Evolutionary conservation across 2,329 filamentous ascomycete species (phyloP), one percentile per base, ranked within the genome.

Genomic region (Alternaria tenuissima): DNA sequence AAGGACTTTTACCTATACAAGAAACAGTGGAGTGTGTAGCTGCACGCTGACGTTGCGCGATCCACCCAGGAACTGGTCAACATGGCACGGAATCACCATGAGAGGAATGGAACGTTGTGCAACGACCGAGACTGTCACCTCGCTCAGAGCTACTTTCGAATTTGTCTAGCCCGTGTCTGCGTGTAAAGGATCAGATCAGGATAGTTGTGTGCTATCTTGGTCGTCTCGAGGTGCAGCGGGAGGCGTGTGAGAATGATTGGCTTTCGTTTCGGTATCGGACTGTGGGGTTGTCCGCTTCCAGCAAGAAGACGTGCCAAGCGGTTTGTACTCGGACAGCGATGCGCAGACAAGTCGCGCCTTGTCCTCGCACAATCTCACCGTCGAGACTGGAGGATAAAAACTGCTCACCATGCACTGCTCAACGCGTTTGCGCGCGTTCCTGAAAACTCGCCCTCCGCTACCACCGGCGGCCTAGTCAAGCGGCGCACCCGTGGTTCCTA

Each of bases 1-100:
- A 46, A 42, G 55, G 42, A 52, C 46, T 43, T 52, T 30, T 26
- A 22, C 36, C 34, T 30, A 47, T 38, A 46, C 32, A 24, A 51
- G 59, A 49, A 68, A 66, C 64, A 68, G 70, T 66, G 66, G 63
- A 66, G 69, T 66, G 59, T 63, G 61, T n/a, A n/a, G 46, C 46
- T 49, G 46, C 54, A 65, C 41, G 47, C 54, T 67, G 64, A 67
- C 61, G 64, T 61, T 55, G 56, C 14, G 38, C 42, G 53, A 36
- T 41, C 42, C 18, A 51, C 46, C 34, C 46, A 48, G 8, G 30
- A 24, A 36, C 46, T 39, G 41, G 30, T 34, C 41, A 30, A 53
- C 48, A 48, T 36, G 5, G 46, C 20, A 49, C 20, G 14, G 30
- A 49, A 22, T 24, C 12, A 24, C 18, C 30, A 16, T 36, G 30